Conservation (phyloP, 306 rosid genomes). For the Mucuna pruriens region DNA sequence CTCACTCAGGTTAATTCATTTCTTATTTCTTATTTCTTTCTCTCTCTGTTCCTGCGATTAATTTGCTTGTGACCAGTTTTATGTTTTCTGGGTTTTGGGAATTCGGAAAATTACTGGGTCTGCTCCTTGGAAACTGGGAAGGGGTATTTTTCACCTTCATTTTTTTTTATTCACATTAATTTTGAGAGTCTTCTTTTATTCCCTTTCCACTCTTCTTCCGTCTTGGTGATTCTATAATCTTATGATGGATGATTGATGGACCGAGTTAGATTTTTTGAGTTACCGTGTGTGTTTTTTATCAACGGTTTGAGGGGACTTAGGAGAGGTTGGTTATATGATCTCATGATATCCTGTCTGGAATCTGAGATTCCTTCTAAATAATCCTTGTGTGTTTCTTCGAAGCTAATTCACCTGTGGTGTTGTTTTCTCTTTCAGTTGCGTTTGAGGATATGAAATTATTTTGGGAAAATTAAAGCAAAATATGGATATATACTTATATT, state of each 20-base stretch:
- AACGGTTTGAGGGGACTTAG: neutral
- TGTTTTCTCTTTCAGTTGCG: neutral
- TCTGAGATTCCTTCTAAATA: neutral
- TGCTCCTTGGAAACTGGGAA: conserved; percentile 53
- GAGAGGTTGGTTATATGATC: neutral
- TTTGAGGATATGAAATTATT: neutral
- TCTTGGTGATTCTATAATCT: neutral
- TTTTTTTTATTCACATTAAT: neutral
- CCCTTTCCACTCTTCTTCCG: neutral
- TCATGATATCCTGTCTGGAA: neutral
- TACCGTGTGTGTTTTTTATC: neutral
- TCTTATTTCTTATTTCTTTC: neutral
- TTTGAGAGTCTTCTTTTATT: neutral
- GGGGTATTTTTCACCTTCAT: neutral
- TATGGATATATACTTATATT: neutral
- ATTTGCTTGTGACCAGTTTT: conserved; percentile 40
- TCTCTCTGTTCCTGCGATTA: neutral
- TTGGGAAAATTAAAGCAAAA: neutral
- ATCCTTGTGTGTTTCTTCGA: neutral
- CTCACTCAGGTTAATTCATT: conserved; percentile 77
- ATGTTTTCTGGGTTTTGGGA: conserved; percentile 57
- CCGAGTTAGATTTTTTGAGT: neutral
- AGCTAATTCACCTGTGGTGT: neutral
- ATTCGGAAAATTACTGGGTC: conserved; percentile 48
- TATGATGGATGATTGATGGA: neutral